Evolutionary conservation across 805 yeast species (phyloP), one percentile per base, ranked within the genome.

Genomic region (Candida vartiovaarae): DNA sequence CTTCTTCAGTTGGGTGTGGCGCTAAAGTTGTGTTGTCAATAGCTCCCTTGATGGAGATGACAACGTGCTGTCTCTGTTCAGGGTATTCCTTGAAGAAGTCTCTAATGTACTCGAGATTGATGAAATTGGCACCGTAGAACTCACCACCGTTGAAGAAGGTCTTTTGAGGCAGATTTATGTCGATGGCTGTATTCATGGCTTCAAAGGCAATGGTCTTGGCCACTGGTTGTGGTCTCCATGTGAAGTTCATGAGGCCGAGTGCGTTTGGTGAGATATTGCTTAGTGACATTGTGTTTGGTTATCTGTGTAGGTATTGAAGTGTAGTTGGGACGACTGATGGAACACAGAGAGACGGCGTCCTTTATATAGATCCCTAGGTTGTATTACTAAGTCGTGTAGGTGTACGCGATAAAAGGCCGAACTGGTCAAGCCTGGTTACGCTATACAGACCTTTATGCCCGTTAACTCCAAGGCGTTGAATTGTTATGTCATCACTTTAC

Each of bases 241-340:
- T 84, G 60, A 85, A 70, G 44, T 83, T 76, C 96, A 89, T 86
- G 49, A 87, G 71, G 37, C 96, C 96, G 52, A 75, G 78, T 36
- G 95, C 95, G 23, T 46, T 49, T 11, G 34, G 15, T 28, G 54
- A 43, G 31, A 52, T 48, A 8, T 45, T 23, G 11, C 39, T 28
- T 26, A 45, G 39, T 28, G 30, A 15, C 20, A 15, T 15, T 15
- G 20, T 15, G 20, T 15, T 15, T 15, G 20, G 20, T 15, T 15
- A 15, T 15, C 20, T 15, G 20, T 15, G 20, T 15, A 15, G 20
- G 20, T 15, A 15, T 15, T 15, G 20, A 15, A 15, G 20, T 15
- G 20, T 15, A 15, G 20, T 15, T 15, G 20, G 20, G 20, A 15
- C 20, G 20, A 15, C 20, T 15, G 20, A 15, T 15, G 20, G 20